Evolutionary conservation across 2,329 filamentous ascomycete species (phyloP), one percentile per base, ranked within the genome.

Genomic region (Colletotrichum destructivum): DNA sequence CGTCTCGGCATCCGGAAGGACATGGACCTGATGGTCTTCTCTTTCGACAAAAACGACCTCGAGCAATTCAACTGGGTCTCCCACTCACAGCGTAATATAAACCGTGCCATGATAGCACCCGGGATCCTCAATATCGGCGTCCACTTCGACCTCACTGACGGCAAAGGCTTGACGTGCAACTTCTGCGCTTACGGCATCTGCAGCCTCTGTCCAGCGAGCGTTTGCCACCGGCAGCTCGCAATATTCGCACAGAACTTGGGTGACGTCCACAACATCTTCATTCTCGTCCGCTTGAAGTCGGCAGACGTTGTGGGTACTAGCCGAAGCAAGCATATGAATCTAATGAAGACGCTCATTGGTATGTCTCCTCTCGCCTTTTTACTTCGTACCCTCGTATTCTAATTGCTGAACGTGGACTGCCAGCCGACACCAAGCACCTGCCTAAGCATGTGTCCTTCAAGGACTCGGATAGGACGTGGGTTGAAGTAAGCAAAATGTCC

Each of bases 161-260:
- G 42, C 6, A 18, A 8, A 2, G 23, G 16, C 9, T 1, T 35
- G 4, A 2, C 8, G 15, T 60, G 57, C 42, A 31, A 35, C 57
- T 13, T 7, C 0, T 47, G 57, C 26, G 5, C 4, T 4, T 3
- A 1, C 2, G 15, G 56, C 13, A 2, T 38, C 8, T n/a, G 2
- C 2, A 0, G 1, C 23, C 8, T 15, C 1, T 0, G 0, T 11
- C 2, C 1, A 26, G 11, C 4, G 15, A 11, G 1, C 8, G 2
- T 16, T 12, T 63, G 60, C 15, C 44, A 31, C 2, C 8, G 8
- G 38, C 26, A 54, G 21, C 18, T 54, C 5, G 60, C 26, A 5
- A 13, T 0, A 1, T 23, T 63, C 46, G 38, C 26, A 18, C 15
- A 54, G 46, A 49, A 40, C 9, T 31, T 63, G 2, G 26, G 46